Conservation (phyloP, 306 rosid genomes). For the Styphnolobium japonicum region DNA sequence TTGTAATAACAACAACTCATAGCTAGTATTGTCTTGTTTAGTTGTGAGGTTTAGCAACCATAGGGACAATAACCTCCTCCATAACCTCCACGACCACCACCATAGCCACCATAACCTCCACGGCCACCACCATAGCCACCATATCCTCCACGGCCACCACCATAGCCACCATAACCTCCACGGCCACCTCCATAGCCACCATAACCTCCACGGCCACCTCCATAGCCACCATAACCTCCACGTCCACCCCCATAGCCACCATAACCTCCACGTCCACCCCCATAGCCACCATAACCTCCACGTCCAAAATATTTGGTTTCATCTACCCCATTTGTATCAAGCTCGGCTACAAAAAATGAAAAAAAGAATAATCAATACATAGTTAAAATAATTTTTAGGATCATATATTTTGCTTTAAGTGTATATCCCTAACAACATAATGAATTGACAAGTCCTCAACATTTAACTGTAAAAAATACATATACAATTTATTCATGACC, state of each 20-base stretch:
- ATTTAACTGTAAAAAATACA: not conserved
- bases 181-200: too few species aligned
- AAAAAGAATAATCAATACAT: not conserved
- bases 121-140: too few species aligned
- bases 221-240: not conserved
- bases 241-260: not conserved
- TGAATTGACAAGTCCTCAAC: not conserved
- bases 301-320: not conserved
- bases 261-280: not conserved
- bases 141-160: too few species aligned
- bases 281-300: too few species aligned
- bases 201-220: too few species aligned
- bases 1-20: not conserved
- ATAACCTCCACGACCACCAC: constrained; percentile 11
- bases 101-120: not conserved
- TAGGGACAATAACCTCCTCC: too few species aligned
- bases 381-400: not conserved
- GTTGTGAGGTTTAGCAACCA: not conserved
- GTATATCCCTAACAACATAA: not conserved
- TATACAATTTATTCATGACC: too few species aligned
- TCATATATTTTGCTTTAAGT: not conserved
- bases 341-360: not conserved
- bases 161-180: too few species aligned
- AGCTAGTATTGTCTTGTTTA: not conserved
- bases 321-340: not conserved